Evolutionary conservation across 2,329 filamentous ascomycete genomes (phyloP).

Genomic region (Penicillium sp.): DNA sequence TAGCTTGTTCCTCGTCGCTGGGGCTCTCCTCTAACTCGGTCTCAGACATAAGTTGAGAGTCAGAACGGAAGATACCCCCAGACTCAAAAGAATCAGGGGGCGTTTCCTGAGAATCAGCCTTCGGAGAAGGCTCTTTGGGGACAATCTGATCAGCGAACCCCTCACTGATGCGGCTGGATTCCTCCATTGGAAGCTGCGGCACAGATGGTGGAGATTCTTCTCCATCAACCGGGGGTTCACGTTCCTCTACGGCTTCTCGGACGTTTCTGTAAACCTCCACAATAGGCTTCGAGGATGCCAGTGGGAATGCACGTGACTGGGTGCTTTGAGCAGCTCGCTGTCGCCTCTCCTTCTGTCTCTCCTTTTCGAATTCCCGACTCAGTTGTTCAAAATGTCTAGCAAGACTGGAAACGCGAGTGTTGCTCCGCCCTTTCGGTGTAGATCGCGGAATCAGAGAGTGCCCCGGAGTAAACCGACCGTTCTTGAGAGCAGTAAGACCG

Average conservation of each 20-base stretch:
- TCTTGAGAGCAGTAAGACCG: constrained; percentile 65
- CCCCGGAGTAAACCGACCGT: constrained; percentile 46
- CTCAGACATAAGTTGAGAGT: constrained; percentile 59
- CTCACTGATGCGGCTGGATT: constrained; percentile 33
- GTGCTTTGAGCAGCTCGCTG: constrained; percentile 75
- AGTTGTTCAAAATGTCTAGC: constrained; percentile 96
- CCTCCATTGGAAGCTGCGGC: constrained; percentile 29
- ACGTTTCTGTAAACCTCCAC: constrained; percentile 96
- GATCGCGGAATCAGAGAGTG: constrained; percentile 86
- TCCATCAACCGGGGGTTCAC: constrained; percentile 63
- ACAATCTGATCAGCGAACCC: constrained; percentile 23
- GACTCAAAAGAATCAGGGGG: constrained; percentile 44
- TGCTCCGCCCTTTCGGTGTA: constrained; percentile 67
- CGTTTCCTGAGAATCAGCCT: constrained; percentile 33
- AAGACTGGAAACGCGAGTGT: constrained; percentile 82
- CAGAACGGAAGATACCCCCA: constrained; percentile 43
- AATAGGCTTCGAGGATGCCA: constrained; percentile 90
- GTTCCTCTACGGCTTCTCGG: constrained; percentile 85
- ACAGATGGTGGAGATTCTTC: constrained; percentile 46
- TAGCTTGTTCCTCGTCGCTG: constrained; percentile 71
- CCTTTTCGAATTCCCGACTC: constrained; percentile 93
- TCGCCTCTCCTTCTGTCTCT: constrained; percentile 80
- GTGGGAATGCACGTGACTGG: constrained; percentile 78
- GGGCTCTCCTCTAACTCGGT: constrained; percentile 67
- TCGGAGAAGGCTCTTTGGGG: constrained; percentile 31